These are phyloP conservation scores for Naganishia antarctica DNA, from an alignment of 768 basidiomycete species.

Conservation along the genomic window DNA sequence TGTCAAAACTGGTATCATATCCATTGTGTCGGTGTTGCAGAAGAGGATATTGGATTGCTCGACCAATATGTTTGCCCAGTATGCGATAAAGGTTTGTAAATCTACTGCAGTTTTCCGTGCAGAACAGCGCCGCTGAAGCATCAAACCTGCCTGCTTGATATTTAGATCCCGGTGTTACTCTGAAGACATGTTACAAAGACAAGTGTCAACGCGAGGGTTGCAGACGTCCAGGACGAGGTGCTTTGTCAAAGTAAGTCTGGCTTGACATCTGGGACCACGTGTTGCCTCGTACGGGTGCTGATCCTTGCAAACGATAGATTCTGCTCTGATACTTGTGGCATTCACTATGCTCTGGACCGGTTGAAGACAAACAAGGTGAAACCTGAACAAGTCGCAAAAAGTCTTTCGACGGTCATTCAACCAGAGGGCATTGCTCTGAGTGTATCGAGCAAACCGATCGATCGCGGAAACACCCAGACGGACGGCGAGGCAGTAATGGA, in stretches of 20 bases:
- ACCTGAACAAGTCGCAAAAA: slow-evolving; percentile 17
- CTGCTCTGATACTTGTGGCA: slow-evolving; percentile 26
- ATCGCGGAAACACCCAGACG: background rate
- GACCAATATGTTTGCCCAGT: slow-evolving; percentile 40
- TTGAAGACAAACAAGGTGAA: slow-evolving; percentile 18
- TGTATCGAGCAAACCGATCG: background rate
- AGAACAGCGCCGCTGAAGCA: too few relatives aligned
- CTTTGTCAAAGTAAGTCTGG: slow-evolving; percentile 16
- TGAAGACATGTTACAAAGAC: slow-evolving; percentile 17
- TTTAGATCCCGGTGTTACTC: background rate
- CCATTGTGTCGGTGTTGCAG: slow-evolving; percentile 35
- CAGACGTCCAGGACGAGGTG: slow-evolving; percentile 2
- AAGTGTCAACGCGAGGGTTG: slow-evolving; percentile 23
- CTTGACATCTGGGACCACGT: background rate
- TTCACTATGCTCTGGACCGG: slow-evolving; percentile 16
- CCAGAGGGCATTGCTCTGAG: slow-evolving; percentile 3
- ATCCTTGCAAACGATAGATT: background rate
- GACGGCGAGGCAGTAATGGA: background rate
- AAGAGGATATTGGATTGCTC: slow-evolving; percentile 36
- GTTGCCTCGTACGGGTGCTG: background rate
- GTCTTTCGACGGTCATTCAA: slow-evolving; percentile 14
- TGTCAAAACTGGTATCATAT: slow-evolving; percentile 47
- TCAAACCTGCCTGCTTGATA: background rate
- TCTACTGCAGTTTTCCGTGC: background rate
- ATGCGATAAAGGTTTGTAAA: slow-evolving; percentile 36